Evolutionary conservation across 1,139 yeast species (phyloP).

Genomic region (Protomyces gravidus): DNA sequence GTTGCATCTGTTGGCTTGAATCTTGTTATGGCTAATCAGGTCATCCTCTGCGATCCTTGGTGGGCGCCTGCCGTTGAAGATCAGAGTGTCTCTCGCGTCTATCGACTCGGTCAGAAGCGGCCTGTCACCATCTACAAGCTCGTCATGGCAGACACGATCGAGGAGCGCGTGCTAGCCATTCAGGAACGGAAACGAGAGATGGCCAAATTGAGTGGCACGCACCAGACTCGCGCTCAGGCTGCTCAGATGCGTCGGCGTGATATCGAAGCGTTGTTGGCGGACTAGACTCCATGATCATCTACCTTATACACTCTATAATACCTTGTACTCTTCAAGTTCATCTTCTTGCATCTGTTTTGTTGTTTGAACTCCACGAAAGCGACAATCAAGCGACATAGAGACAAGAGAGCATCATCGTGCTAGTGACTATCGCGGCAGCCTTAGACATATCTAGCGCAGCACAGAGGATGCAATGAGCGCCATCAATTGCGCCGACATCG

Average conservation of each 20-base stretch:
- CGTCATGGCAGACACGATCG: constrained; percentile 48
- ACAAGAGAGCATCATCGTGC: too few species aligned
- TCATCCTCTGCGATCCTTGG: constrained; percentile 57
- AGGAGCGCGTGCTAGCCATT: constrained; percentile 38
- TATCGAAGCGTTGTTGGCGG: constrained; percentile 15
- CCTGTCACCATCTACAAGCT: constrained; percentile 56
- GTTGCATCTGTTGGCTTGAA: constrained; percentile 60
- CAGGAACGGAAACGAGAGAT: constrained; percentile 22
- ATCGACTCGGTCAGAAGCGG: constrained; percentile 55
- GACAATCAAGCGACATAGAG: too few species aligned
- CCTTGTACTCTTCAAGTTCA: too few species aligned
- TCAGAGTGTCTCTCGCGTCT: constrained; percentile 60
- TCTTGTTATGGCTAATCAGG: constrained; percentile 54
- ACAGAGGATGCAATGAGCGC: constrained; percentile 7
- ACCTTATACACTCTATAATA: too few species aligned
- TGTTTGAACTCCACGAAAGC: too few species aligned
- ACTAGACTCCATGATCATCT: neutral
- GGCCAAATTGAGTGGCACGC: constrained; percentile 17
- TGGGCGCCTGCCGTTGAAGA: constrained; percentile 59
- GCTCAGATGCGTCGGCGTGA: constrained; percentile 8
- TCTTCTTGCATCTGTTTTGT: too few species aligned
- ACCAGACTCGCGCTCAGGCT: constrained; percentile 16
- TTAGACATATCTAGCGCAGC: too few species aligned
- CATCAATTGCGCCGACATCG: constrained; percentile 43
- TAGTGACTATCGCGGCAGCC: too few species aligned